phyloP scores from a whole-genome alignment of 2,329 filamentous ascomycete genomes.

The Venturia nashicola region DNA sequence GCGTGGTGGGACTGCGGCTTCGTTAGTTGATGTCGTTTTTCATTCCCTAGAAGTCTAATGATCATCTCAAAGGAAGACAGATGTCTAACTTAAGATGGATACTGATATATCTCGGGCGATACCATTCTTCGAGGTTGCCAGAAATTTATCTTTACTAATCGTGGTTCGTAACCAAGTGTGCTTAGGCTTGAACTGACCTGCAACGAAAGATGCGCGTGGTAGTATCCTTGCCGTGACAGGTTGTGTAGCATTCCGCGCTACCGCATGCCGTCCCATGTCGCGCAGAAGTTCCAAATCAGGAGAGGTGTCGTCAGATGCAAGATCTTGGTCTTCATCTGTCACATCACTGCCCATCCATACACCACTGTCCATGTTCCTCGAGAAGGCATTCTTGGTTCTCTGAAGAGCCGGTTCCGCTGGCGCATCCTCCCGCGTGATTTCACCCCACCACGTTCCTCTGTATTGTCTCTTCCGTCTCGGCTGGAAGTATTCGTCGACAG shows the following conservation, averaged over 20 bases:
- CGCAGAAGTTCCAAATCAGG: not conserved
- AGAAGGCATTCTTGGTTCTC: constrained; percentile 40
- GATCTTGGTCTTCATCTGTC: constrained; percentile 1
- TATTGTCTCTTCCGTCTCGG: constrained; percentile 50
- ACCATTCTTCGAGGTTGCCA: not conserved
- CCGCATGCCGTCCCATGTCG: not conserved
- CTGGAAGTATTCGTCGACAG: constrained; percentile 46
- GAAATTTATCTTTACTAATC: not conserved
- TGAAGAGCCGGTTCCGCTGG: constrained; percentile 18
- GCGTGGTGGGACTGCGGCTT: too few relatives aligned
- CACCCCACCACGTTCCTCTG: constrained; percentile 52
- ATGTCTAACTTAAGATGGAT: too few relatives aligned
- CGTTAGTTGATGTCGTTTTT: too few relatives aligned
- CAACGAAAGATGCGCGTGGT: too few relatives aligned
- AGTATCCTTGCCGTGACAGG: not conserved
- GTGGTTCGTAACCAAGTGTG: not conserved
- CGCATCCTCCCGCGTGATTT: constrained; percentile 13
- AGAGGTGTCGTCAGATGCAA: not conserved
- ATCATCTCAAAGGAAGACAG: too few relatives aligned
- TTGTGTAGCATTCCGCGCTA: not conserved
- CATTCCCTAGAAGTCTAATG: too few relatives aligned
- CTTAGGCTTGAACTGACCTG: too few relatives aligned
- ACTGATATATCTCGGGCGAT: not conserved
- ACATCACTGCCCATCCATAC: constrained; percentile 41
- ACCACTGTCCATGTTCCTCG: constrained; percentile 54